Conservation (phyloP, 441 rosid genomes). For the Viola pubescens region DNA sequence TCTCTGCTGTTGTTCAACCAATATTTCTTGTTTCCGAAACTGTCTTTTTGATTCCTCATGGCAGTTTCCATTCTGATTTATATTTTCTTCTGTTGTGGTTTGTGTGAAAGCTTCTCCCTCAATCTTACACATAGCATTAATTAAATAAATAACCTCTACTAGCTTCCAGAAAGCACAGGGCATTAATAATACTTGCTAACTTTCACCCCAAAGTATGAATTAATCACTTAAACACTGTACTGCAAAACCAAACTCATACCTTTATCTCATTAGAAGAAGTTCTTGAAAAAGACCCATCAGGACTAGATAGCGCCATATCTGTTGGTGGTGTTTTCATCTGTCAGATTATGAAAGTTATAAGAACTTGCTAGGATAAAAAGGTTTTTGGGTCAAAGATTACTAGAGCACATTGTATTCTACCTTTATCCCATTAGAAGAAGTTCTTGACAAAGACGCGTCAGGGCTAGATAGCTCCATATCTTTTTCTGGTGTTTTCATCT, state of each 20-base stretch:
- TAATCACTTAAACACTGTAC: too few species aligned
- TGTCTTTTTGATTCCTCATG: constrained; percentile 42
- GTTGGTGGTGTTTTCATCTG: constrained; percentile 46
- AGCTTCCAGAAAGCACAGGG: neutral
- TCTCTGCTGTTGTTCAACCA: constrained; percentile 62
- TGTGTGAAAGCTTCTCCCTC: constrained; percentile 44
- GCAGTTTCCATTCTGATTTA: constrained; percentile 21
- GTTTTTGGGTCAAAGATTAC: too few species aligned
- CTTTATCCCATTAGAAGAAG: constrained; percentile 22
- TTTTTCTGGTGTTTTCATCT: constrained; percentile 43
- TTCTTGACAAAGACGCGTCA: constrained; percentile 25
- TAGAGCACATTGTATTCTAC: constrained; percentile 12
- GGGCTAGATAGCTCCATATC: constrained; percentile 23
- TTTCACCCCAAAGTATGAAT: constrained; percentile 4
- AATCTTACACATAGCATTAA: constrained; percentile 25
- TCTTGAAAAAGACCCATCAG: constrained; percentile 25
- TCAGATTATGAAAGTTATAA: constrained; percentile 1
- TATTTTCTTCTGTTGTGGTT: constrained; percentile 31
- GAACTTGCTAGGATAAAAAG: too few species aligned
- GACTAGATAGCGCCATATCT: constrained; percentile 24
- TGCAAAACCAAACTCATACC: constrained; percentile 22
- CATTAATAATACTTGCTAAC: constrained; percentile 5
- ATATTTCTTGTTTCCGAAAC: constrained; percentile 39
- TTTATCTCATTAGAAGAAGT: constrained; percentile 23
- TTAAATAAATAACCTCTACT: constrained; percentile 7